These are phyloP conservation scores for Candida freyschussii DNA, from an alignment of 1,139 yeast species.

Conservation along the genomic window DNA sequence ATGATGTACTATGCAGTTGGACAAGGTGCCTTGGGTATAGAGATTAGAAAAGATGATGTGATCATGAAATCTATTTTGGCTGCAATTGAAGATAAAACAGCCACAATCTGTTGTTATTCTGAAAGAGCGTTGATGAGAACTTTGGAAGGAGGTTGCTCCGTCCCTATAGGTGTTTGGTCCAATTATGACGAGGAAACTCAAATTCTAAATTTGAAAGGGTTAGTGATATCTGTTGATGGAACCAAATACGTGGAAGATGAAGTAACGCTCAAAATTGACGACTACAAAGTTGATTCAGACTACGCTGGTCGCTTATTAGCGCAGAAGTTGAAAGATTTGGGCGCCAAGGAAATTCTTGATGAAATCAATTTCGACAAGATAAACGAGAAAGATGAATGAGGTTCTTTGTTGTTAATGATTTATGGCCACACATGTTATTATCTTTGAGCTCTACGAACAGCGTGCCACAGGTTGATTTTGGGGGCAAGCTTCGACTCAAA, in stretches of 20 bases:
- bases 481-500: no score
- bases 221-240: constrained; percentile 88
- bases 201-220: constrained; percentile 52
- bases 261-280: constrained; percentile 19
- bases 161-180: constrained; percentile 90
- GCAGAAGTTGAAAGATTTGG: constrained; percentile 56
- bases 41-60: constrained; percentile 68
- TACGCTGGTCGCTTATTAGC: constrained; percentile 70
- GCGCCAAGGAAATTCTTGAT: constrained; percentile 81
- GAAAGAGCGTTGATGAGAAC: constrained; percentile 85
- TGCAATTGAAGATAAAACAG: constrained; percentile 59
- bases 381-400: constrained; percentile 27
- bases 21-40: constrained; percentile 95
- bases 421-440: no score
- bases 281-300: constrained; percentile 56
- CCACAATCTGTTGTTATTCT: constrained; percentile 79
- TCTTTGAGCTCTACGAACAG: no score
- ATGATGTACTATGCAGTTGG: constrained; percentile 97
- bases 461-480: no score
- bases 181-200: constrained; percentile 42
- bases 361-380: constrained; percentile 70
- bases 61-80: constrained; percentile 53
- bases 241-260: constrained; percentile 50
- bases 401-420: no score
- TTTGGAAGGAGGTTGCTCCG: constrained; percentile 96